Percentiles rank a stretch among this genome's conserved stretches.
Conservation (phyloP, 345 rosid genomes). For the Mercurialis annua region DNA sequence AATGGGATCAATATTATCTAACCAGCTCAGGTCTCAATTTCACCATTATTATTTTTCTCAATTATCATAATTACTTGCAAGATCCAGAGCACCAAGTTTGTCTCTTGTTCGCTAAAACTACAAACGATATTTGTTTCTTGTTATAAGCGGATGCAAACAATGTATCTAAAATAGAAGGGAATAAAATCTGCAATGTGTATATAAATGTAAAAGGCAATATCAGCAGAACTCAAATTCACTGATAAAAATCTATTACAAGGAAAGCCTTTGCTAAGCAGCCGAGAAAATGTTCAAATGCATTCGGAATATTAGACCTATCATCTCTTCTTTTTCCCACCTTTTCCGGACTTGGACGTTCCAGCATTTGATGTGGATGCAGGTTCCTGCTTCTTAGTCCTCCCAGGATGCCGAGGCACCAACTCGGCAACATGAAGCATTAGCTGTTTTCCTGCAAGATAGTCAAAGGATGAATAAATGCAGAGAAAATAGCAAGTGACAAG, state of each 20-base stretch:
- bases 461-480: background rate
- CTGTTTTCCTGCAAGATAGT: slow-evolving; percentile 62
- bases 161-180: background rate
- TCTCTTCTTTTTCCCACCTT: slow-evolving; percentile 85
- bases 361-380: slow-evolving; percentile 48
- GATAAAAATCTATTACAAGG: background rate
- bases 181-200: background rate
- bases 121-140: background rate
- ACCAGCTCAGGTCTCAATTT: no score
- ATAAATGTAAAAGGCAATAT: background rate
- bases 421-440: slow-evolving; percentile 85
- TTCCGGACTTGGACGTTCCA: slow-evolving; percentile 65
- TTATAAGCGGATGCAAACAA: background rate
- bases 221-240: background rate
- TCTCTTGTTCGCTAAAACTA: background rate
- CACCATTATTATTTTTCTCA: no score
- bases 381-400: slow-evolving; percentile 82
- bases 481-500: no score
- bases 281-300: background rate
- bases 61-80: no score
- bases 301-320: slow-evolving; percentile 19
- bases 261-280: background rate
- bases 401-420: slow-evolving; percentile 83
- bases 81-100: background rate
- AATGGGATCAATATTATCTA: no score